Evolutionary conservation across 345 rosid species (phyloP).

Genomic region (Turnera subulata): DNA sequence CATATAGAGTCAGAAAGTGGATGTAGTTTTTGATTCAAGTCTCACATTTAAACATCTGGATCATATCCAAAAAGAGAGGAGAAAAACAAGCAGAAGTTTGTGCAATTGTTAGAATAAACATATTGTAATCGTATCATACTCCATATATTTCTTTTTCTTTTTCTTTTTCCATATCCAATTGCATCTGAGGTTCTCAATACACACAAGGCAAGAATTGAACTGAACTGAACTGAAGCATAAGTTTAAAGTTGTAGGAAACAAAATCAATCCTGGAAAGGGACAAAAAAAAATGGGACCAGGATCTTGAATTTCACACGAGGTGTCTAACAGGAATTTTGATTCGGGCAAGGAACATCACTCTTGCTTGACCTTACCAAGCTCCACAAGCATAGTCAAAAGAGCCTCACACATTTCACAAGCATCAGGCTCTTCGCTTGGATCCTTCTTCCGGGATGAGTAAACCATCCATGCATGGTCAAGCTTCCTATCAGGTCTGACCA

Average conservation of each 20-base stretch:
- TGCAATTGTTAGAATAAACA: too few species aligned
- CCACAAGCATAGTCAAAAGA: constrained; percentile 50
- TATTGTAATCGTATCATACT: too few species aligned
- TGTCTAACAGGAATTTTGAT: not conserved
- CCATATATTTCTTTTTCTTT: too few species aligned
- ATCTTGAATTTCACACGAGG: not conserved
- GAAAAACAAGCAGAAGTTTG: not conserved
- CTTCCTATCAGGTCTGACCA: constrained; percentile 47
- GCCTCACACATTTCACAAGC: constrained; percentile 66
- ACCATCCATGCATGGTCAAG: constrained; percentile 75
- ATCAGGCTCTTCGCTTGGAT: constrained; percentile 43
- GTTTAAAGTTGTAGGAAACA: too few species aligned
- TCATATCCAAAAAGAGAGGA: too few species aligned
- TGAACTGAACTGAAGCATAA: too few species aligned
- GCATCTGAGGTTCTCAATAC: not conserved
- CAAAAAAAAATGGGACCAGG: too few species aligned
- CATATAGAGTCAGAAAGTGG: too few species aligned
- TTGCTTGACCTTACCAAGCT: constrained; percentile 37
- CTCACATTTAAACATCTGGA: too few species aligned
- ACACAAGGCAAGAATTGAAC: not conserved
- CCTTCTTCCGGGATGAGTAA: constrained; percentile 39
- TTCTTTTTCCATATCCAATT: not conserved
- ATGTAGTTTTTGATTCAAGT: too few species aligned
- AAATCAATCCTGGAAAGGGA: not conserved
- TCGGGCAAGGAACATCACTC: not conserved